Percentiles rank a stretch among this genome's conserved stretches.
These are phyloP conservation scores for Epichloe gansuensis DNA, from an alignment of 2,329 filamentous ascomycete genomes.

Conservation along the genomic window DNA sequence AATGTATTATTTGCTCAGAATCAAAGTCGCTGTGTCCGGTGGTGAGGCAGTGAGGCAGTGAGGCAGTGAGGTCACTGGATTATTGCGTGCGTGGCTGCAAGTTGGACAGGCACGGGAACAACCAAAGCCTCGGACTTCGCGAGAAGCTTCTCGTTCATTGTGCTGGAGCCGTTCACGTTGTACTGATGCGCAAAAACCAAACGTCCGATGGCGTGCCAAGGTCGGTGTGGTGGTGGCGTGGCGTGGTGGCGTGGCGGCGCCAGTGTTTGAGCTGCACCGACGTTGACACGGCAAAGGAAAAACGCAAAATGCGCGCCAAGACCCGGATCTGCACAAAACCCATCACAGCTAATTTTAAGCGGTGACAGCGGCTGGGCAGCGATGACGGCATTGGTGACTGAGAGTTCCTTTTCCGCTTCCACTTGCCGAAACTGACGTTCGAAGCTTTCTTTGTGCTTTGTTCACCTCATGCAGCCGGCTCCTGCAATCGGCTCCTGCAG, in stretches of 20 bases:
- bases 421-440: too few relatives aligned
- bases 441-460: too few relatives aligned
- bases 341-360: conserved; percentile 10
- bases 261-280: background rate
- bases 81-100: background rate
- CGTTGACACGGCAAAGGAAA: too few relatives aligned
- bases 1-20: too few relatives aligned
- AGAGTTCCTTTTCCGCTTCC: too few relatives aligned
- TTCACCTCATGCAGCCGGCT: too few relatives aligned
- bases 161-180: background rate
- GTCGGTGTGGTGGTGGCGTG: background rate
- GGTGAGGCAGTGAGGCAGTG: too few relatives aligned
- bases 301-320: background rate
- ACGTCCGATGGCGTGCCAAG: background rate
- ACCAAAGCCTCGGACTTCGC: background rate
- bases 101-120: conserved; percentile 1
- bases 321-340: conserved; percentile 4
- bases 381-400: background rate
- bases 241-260: background rate
- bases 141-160: background rate
- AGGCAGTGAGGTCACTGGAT: too few relatives aligned
- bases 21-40: too few relatives aligned
- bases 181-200: too few relatives aligned
- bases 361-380: background rate
- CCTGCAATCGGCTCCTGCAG: too few relatives aligned